Evolutionary conservation across 257 asterid species (phyloP).

Genomic region (Datura wrightii): DNA sequence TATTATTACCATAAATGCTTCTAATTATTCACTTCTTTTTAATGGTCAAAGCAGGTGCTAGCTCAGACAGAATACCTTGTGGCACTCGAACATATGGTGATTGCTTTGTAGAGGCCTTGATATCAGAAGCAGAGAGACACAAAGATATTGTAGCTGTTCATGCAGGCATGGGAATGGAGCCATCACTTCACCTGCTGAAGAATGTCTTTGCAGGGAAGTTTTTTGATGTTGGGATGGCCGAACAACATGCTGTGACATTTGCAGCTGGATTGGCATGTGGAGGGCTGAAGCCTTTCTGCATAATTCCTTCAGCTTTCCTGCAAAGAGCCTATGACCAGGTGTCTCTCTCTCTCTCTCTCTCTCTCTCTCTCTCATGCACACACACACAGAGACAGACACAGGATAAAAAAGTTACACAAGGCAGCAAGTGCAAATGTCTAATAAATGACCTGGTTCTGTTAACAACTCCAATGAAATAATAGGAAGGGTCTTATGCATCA

Average conservation of each 20-base stretch:
- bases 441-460: neutral
- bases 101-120: conserved; percentile 70
- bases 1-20: neutral
- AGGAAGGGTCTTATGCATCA: neutral
- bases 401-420: conserved; percentile 4
- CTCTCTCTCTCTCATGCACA: no score
- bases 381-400: neutral
- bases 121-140: conserved; percentile 66
- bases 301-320: conserved; percentile 84
- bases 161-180: conserved; percentile 92
- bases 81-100: conserved; percentile 65
- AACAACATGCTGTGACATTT: conserved; percentile 94
- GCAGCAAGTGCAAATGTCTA: conserved; percentile 7
- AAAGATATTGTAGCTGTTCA: conserved; percentile 80
- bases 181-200: conserved; percentile 64
- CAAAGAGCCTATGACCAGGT: no score
- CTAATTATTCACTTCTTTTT: conserved; percentile 28
- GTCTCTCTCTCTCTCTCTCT: no score
- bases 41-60: conserved; percentile 44
- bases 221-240: conserved; percentile 92
- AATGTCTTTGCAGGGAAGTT: conserved; percentile 58
- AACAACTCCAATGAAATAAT: neutral
- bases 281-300: conserved; percentile 89
- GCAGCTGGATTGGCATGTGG: conserved; percentile 86
- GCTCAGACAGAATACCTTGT: conserved; percentile 38